Evolutionary conservation across 345 rosid genomes (phyloP), one percentile per base, ranked within the genome.

Genomic region (Brassica cretica): DNA sequence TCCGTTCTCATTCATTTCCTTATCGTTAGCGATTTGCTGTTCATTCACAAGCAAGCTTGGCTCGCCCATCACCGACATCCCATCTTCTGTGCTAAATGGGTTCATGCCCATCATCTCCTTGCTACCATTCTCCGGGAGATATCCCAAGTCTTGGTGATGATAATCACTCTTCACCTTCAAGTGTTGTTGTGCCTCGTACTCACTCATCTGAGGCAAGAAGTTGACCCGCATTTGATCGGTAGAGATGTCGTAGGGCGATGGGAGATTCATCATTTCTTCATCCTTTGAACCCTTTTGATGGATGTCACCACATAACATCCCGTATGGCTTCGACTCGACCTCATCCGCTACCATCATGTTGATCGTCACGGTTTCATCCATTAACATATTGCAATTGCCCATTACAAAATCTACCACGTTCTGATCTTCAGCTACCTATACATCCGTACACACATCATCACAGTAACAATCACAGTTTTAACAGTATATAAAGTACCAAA

Each of bases 361-460:
- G 2, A 84, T 80, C 14, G 70, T 76, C 2, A 75, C 73, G 1
- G 84, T 80, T 59, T 89, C 88, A 41, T 88, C 91, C 81, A 86
- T 64, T 53, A 83, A 41, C 44, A 85, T 70, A 80, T 64, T 85
- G 78, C 88, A 89, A 19, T 88, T 89, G 9, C 89, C 74, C 78
- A 84, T 82, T 62, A 91, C 83, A 66, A 89, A 89, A 56, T 89
- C 90, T 41, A 92, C 79, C 58, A 87, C 84, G 49, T 87, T 68
- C 69, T 81, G 91, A 84, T 94, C 95, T 84, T 92, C 97, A 41
- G 89, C 68, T 1, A 89, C 92, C 98, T 94, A 51, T 35, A 67
- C 30, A 59, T 59, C n/a, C 18, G 4, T 6, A 16, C 62, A 64
- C 19, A 59, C 33, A 75, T n/a, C 35, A 80, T 10, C 63, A 68